Evolutionary conservation across 2,329 filamentous ascomycete species (phyloP).

Genomic region (Rutstroemia sp.): DNA sequence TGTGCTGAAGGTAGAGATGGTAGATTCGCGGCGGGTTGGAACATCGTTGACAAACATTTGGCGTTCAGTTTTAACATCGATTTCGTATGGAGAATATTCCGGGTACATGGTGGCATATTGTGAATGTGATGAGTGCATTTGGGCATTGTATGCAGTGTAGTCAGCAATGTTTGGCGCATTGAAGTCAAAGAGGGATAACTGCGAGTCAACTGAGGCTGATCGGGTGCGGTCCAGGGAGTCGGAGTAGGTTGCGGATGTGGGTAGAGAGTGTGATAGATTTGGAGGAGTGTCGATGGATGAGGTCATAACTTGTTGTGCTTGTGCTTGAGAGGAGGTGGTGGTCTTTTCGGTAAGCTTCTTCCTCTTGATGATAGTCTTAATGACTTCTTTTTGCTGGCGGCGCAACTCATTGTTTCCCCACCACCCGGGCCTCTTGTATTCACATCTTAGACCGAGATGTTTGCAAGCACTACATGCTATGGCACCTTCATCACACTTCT

Average conservation of each 20-base stretch:
- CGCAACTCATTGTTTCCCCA: constrained; percentile 91
- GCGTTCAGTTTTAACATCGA: constrained; percentile 92
- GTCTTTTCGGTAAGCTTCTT: constrained; percentile 92
- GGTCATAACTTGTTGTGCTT: constrained; percentile 40
- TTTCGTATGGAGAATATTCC: constrained; percentile 75
- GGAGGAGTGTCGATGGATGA: constrained; percentile 58
- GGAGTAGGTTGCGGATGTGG: constrained; percentile 72
- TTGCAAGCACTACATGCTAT: constrained; percentile 59
- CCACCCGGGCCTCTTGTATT: constrained; percentile 96
- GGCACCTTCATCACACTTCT: constrained; percentile 62
- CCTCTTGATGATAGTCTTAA: constrained; percentile 96
- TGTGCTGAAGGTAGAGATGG: constrained; percentile 88
- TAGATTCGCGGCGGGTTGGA: constrained; percentile 76
- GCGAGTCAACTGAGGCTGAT: constrained; percentile 73
- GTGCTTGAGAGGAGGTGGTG: constrained; percentile 41
- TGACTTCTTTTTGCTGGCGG: constrained; percentile 81
- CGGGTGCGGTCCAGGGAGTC: constrained; percentile 66
- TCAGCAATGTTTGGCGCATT: constrained; percentile 49
- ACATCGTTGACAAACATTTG: constrained; percentile 92
- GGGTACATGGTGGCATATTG: constrained; percentile 39
- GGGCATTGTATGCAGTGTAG: constrained; percentile 54
- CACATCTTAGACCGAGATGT: constrained; percentile 71
- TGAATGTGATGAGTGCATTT: constrained; percentile 46
- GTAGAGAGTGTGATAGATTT: constrained; percentile 72
- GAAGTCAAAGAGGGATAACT: constrained; percentile 67